These are phyloP conservation scores for Pseudocohnilembus persalinus DNA, from an alignment of 169 alveolate genomes.

Conservation along the genomic window DNA sequence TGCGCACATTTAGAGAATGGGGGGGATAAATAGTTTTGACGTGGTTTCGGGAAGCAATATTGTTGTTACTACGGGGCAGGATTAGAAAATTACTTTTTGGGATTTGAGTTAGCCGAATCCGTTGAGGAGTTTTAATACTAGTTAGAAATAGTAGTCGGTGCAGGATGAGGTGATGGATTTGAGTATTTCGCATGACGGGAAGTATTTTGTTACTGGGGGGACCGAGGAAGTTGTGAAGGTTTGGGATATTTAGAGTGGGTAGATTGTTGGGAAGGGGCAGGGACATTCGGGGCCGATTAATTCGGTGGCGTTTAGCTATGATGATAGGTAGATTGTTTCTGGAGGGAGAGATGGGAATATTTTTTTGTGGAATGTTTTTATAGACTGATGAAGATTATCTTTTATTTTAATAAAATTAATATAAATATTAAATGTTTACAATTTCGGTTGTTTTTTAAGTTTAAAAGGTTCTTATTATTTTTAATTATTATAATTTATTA, in stretches of 20 bases:
- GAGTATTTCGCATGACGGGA: conserved; percentile 65
- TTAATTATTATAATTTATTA: too few relatives aligned
- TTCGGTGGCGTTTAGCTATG: conserved; percentile 73
- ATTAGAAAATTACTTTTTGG: conserved; percentile 85
- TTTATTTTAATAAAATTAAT: too few relatives aligned
- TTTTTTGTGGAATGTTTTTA: conserved; percentile 72
- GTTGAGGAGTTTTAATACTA: conserved; percentile 54
- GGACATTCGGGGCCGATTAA: conserved; percentile 80
- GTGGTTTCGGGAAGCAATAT: conserved; percentile 61
- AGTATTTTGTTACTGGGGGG: conserved; percentile 83
- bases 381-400: not conserved
- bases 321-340: conserved; percentile 72
- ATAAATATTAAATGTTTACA: too few relatives aligned
- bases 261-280: conserved; percentile 64
- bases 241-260: conserved; percentile 67
- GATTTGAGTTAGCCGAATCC: conserved; percentile 81
- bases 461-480: too few relatives aligned
- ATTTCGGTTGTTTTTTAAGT: too few relatives aligned
- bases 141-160: conserved; percentile 68
- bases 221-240: conserved; percentile 66
- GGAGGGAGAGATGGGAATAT: conserved; percentile 84
- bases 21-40: conserved; percentile 82
- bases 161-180: conserved; percentile 76
- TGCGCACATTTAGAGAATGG: conserved; percentile 83
- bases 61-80: conserved; percentile 83